A percentile compares a stretch with the other conserved stretches of the same genome.
Conservation (phyloP, 805 yeast genomes). For the Kodamaea laetipori region DNA sequence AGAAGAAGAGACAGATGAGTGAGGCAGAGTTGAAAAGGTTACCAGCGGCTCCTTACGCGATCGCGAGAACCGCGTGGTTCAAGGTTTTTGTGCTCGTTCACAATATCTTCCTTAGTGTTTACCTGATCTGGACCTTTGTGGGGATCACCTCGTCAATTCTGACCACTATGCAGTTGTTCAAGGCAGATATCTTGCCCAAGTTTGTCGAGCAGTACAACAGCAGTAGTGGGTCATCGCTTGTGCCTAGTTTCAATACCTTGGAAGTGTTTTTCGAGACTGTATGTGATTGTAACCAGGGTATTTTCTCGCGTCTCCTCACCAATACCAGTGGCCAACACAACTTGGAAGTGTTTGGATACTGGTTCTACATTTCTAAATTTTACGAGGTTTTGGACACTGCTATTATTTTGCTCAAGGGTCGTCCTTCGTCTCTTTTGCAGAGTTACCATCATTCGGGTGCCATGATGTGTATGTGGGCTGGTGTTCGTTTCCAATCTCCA, state of each 20-base stretch:
- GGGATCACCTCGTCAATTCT: conserved; percentile 62
- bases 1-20: conserved; percentile 21
- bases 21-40: conserved; percentile 35
- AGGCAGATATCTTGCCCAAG: conserved; percentile 17
- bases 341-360: conserved; percentile 59
- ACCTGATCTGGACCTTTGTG: conserved; percentile 68
- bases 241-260: conserved; percentile 20
- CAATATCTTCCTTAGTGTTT: conserved; percentile 61
- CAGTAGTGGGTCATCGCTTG: neutral
- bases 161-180: conserved; percentile 34
- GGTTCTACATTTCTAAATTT: conserved; percentile 69
- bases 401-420: conserved; percentile 67
- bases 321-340: conserved; percentile 30
- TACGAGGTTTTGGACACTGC: conserved; percentile 72
- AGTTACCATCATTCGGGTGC: conserved; percentile 81
- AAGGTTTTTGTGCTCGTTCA: conserved; percentile 59
- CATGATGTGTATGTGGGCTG: conserved; percentile 81
- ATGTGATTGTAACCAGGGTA: conserved; percentile 61
- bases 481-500: conserved; percentile 66
- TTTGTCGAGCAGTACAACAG: conserved; percentile 9
- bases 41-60: conserved; percentile 54
- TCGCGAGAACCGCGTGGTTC: conserved; percentile 50
- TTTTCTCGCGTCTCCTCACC: conserved; percentile 43
- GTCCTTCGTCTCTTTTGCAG: conserved; percentile 65
- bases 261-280: conserved; percentile 61